phyloP scores from a whole-genome alignment of 345 rosid genomes.

The Melaleuca alternifolia region DNA sequence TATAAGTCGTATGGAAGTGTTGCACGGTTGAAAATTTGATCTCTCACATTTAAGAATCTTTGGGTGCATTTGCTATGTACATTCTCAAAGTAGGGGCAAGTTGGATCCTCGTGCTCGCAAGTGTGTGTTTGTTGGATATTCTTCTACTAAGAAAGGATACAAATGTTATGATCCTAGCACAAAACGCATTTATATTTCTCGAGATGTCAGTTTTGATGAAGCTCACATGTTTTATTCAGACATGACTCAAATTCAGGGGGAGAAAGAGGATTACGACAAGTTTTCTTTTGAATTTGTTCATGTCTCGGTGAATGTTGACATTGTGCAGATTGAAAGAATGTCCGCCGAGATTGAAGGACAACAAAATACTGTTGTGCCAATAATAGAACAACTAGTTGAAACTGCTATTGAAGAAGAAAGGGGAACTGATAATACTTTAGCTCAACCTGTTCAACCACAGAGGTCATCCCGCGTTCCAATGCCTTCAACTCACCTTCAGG shows the following conservation, averaged over 20 bases:
- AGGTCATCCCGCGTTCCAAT: accelerated
- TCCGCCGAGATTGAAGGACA: not conserved
- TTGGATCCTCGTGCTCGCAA: not conserved
- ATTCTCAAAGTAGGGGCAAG: not conserved
- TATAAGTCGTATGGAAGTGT: not conserved
- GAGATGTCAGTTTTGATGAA: no score
- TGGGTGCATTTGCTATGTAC: not conserved
- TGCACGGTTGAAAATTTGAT: not conserved
- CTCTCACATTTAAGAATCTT: not conserved
- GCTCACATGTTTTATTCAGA: no score
- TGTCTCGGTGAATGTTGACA: not conserved
- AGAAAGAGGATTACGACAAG: no score
- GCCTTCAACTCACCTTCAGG: not conserved
- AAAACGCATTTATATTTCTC: no score
- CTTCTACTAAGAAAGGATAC: not conserved
- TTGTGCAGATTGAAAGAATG: not conserved
- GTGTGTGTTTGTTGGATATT: not conserved
- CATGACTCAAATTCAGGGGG: no score
- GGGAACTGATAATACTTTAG: not conserved
- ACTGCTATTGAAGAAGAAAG: not conserved
- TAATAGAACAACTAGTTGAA: not conserved
- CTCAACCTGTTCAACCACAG: not conserved
- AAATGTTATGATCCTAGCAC: no score
- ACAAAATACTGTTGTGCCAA: not conserved
- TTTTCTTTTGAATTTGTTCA: not conserved